phyloP scores from a whole-genome alignment of 2,329 filamentous ascomycete genomes.

The Bipolaris bicolor region DNA sequence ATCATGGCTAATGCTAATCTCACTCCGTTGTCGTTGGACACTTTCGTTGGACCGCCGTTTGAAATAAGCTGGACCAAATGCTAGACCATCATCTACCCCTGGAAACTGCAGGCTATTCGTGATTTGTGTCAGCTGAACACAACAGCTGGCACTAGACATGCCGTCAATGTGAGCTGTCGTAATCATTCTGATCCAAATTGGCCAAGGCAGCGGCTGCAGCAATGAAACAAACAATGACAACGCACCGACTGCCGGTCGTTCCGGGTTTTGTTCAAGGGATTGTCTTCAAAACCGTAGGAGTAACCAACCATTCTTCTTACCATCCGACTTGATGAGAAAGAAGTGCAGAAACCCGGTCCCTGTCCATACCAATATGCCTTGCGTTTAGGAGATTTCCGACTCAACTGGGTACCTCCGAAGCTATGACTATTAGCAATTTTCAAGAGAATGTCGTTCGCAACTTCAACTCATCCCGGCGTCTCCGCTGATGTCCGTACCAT shows the following conservation, averaged over 20 bases:
- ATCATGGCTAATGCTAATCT: conserved; percentile 26
- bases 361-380: neutral
- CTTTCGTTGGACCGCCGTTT: conserved; percentile 20
- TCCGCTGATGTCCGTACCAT: neutral
- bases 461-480: neutral
- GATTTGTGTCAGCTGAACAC: conserved; percentile 44
- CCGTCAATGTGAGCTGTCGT: conserved; percentile 32
- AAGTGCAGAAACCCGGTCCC: neutral
- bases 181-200: conserved; percentile 23
- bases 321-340: neutral
- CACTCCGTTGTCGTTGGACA: conserved; percentile 18
- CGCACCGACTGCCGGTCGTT: conserved; percentile 14
- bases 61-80: conserved; percentile 6
- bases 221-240: conserved; percentile 18
- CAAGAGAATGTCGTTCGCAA: neutral
- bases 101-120: conserved; percentile 40
- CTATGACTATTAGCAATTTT: neutral
- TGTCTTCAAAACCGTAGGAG: neutral
- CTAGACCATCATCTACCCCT: conserved; percentile 27
- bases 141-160: conserved; percentile 30
- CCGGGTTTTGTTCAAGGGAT: conserved; percentile 2
- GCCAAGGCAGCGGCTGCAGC: conserved; percentile 15
- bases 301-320: neutral
- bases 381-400: neutral
- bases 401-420: neutral